Evolutionary conservation across 208 protist genomes (phyloP).

Genomic region (Ichthyophonus hoferi): DNA sequence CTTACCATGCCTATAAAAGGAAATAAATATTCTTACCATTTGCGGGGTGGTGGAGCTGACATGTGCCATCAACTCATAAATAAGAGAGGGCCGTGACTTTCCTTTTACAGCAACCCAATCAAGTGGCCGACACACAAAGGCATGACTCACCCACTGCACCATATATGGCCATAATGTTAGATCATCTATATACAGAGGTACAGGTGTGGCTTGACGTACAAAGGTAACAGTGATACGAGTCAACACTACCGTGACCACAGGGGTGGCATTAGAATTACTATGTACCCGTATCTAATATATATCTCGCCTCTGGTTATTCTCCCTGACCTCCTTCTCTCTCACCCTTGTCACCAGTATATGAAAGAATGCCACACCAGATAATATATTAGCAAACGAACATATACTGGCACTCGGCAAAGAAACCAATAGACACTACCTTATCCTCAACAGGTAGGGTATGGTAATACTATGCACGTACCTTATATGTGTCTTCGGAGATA

Average conservation of each 20-base stretch:
- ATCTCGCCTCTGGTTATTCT: too few relatives aligned
- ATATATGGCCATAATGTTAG: too few relatives aligned
- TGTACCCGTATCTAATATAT: too few relatives aligned
- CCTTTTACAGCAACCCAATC: slow-evolving; percentile 36
- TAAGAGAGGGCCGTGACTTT: background rate
- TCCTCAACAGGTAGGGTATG: too few relatives aligned
- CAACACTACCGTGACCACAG: too few relatives aligned
- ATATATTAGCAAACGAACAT: background rate
- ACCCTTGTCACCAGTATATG: background rate
- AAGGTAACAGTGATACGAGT: too few relatives aligned
- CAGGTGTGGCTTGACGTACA: too few relatives aligned
- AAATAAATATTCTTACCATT: background rate
- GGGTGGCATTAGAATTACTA: too few relatives aligned
- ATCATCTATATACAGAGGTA: too few relatives aligned
- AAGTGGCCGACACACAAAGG: slow-evolving; percentile 25
- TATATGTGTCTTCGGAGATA: slow-evolving; percentile 20
- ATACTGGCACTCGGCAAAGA: background rate
- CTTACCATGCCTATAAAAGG: too few relatives aligned
- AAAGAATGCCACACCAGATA: background rate
- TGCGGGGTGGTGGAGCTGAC: background rate
- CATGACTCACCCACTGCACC: slow-evolving; percentile 9
- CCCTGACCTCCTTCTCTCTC: background rate
- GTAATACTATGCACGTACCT: too few relatives aligned
- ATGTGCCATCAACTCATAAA: slow-evolving; percentile 37
- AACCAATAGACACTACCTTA: too few relatives aligned